Evolutionary conservation across 352 stramenopile genomes (phyloP).

Genomic region (Pythium monospermum): DNA sequence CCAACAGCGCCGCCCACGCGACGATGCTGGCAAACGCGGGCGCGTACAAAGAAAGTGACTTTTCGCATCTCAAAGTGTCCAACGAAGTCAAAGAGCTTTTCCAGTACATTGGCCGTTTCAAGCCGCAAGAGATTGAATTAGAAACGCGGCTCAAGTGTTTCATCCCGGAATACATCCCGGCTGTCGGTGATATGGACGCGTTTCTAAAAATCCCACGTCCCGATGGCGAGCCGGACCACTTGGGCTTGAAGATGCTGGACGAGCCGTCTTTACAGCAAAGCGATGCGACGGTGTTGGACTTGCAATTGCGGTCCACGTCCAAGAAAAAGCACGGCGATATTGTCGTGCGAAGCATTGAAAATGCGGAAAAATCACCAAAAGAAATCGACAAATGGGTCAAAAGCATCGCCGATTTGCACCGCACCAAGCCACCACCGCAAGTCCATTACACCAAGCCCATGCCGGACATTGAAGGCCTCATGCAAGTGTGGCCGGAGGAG

Average conservation of each 20-base stretch:
- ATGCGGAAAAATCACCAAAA: conserved; percentile 89
- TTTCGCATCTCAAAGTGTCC: conserved; percentile 84
- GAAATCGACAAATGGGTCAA: conserved; percentile 96
- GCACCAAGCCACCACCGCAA: conserved; percentile 89
- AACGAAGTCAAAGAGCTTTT: conserved; percentile 90
- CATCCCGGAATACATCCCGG: conserved; percentile 95
- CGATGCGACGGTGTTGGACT: conserved; percentile 92
- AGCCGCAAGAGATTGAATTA: conserved; percentile 93
- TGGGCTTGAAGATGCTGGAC: conserved; percentile 93
- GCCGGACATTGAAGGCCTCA: conserved; percentile 93
- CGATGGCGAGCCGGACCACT: conserved; percentile 82
- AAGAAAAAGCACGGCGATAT: conserved; percentile 94
- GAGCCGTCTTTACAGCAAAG: conserved; percentile 90
- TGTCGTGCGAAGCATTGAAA: conserved; percentile 92
- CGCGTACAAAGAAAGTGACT: conserved; percentile 88
- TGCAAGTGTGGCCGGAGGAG: conserved; percentile 89
- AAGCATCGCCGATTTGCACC: conserved; percentile 93
- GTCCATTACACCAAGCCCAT: conserved; percentile 93
- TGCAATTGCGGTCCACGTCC: conserved; percentile 91
- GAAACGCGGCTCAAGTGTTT: conserved; percentile 96
- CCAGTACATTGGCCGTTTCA: conserved; percentile 93
- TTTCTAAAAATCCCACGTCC: conserved; percentile 96
- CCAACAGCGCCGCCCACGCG: conserved; percentile 34
- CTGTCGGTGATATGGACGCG: conserved; percentile 94
- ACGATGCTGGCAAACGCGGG: conserved; percentile 63